Percentiles rank a stretch among this genome's conserved stretches.
Conservation (phyloP, 176 grass and related monocot species). For the Carex myosuroides region DNA sequence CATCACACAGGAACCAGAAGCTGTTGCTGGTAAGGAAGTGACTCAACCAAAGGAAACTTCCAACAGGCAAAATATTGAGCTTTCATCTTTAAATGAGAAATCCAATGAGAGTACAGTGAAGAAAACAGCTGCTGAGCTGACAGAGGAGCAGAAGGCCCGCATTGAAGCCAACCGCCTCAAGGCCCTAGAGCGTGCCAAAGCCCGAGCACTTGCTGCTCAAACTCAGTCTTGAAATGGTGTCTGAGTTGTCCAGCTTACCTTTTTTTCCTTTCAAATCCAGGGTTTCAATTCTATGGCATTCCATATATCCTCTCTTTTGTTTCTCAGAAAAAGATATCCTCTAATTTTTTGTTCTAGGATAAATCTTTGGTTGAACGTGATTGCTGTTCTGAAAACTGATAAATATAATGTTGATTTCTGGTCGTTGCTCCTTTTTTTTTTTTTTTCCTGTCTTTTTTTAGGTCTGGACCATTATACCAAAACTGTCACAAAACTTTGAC, state of each 20-base stretch:
- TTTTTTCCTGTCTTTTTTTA: neutral
- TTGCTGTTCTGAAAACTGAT: neutral
- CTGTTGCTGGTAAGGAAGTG: conserved; percentile 18
- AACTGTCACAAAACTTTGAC: neutral
- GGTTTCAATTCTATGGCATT: neutral
- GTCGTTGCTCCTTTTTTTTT: neutral
- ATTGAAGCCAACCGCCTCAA: conserved; percentile 76
- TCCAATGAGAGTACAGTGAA: neutral
- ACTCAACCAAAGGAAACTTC: conserved; percentile 1
- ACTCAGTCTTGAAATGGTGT: neutral
- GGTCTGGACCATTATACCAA: neutral
- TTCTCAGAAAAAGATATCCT: neutral
- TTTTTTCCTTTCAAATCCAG: neutral
- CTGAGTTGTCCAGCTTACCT: neutral
- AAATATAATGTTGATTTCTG: neutral
- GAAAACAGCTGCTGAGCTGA: conserved; percentile 32
- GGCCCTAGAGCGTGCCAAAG: conserved; percentile 63
- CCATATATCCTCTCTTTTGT: neutral
- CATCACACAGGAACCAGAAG: neutral
- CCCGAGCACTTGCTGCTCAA: conserved; percentile 41
- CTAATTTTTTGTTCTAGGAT: neutral
- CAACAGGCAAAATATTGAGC: neutral
- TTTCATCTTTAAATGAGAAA: neutral
- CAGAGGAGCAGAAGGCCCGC: conserved; percentile 55
- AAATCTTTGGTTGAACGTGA: neutral